Conservation (phyloP, 306 rosid species). For the Benincasa hispida region DNA sequence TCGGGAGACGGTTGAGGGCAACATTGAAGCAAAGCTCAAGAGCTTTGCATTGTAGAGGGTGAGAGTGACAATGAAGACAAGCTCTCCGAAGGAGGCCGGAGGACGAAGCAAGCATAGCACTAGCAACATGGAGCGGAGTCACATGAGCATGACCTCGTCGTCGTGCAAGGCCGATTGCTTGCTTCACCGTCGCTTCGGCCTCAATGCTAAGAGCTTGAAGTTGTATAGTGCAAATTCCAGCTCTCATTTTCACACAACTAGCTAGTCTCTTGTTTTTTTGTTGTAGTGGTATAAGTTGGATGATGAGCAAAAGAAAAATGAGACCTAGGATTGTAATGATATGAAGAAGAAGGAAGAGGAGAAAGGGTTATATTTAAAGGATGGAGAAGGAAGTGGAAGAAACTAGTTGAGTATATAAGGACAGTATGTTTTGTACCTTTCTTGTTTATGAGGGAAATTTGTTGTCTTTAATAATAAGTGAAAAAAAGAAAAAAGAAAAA, state of each 20-base stretch:
- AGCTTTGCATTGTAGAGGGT: conserved; percentile 90
- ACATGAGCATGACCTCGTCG: conserved; percentile 86
- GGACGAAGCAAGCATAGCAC: conserved; percentile 71
- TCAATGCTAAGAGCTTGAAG: conserved; percentile 54
- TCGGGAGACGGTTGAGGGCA: conserved; percentile 77
- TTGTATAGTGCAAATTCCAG: conserved; percentile 64
- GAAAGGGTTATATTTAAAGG: conserved; percentile 13
- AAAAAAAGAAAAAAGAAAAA: neutral
- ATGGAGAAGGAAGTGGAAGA: conserved; percentile 3
- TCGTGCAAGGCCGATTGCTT: conserved; percentile 58
- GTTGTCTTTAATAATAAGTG: conserved; percentile 32
- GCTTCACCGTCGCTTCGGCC: conserved; percentile 56
- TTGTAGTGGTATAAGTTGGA: neutral
- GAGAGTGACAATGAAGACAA: conserved; percentile 72
- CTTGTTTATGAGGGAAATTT: conserved; percentile 82
- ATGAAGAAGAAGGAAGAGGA: neutral
- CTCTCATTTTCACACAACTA: conserved; percentile 37
- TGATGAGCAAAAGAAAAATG: neutral
- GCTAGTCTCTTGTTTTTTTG: neutral
- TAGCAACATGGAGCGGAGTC: conserved; percentile 93
- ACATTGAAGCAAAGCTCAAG: conserved; percentile 90
- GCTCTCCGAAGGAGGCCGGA: conserved; percentile 62
- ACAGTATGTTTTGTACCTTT: conserved; percentile 62
- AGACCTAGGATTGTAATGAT: neutral
- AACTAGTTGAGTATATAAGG: conserved; percentile 25